phyloP scores from a whole-genome alignment of 192 early-diverging fungal genomes.

The Backusella westeae region DNA sequence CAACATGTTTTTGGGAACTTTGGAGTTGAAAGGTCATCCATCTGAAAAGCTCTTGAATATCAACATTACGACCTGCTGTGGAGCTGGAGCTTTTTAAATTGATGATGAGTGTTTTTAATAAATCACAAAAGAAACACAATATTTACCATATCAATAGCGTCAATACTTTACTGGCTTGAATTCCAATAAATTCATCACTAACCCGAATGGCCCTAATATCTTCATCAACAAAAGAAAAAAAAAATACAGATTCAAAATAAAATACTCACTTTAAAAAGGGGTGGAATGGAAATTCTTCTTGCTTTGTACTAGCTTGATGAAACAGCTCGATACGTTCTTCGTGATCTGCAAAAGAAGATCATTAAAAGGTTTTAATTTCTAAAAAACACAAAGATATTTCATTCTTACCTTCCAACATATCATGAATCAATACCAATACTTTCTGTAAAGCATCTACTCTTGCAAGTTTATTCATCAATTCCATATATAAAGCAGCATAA shows the following conservation, averaged over 20 bases:
- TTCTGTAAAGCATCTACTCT: conserved; percentile 87
- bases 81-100: conserved; percentile 19
- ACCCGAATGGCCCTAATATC: conserved; percentile 62
- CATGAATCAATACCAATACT: conserved; percentile 82
- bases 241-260: background rate
- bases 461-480: conserved; percentile 71
- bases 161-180: conserved; percentile 85
- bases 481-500: conserved; percentile 70
- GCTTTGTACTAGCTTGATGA: conserved; percentile 27
- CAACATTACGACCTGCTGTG: conserved; percentile 34
- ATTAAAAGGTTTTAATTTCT: background rate
- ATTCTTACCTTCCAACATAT: conserved; percentile 62
- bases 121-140: background rate
- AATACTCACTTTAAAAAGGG: conserved; percentile 49
- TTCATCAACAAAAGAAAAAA: background rate
- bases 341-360: conserved; percentile 34
- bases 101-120: background rate
- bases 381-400: background rate
- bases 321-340: conserved; percentile 48
- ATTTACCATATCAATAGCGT: conserved; percentile 61
- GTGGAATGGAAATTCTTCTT: conserved; percentile 42
- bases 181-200: conserved; percentile 85
- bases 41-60: conserved; percentile 58
- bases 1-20: conserved; percentile 49
- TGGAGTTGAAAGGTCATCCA: conserved; percentile 71